Evolutionary conservation across 768 basidiomycete species (phyloP).

Genomic region (Suillus hirtellus): DNA sequence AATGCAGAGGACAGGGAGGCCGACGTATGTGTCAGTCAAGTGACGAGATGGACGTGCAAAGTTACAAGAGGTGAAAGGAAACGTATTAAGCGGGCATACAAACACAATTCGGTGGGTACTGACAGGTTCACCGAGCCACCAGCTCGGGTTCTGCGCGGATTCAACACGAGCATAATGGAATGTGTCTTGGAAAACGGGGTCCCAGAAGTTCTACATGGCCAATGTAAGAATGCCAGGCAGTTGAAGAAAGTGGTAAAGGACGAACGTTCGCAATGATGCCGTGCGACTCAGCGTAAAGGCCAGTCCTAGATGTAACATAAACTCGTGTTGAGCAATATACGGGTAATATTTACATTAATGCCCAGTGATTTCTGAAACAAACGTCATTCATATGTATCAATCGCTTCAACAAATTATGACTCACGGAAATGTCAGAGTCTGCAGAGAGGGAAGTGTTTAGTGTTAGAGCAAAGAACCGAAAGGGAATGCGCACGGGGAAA

Average conservation of each 20-base stretch:
- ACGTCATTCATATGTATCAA: slow-evolving; percentile 10
- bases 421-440: slow-evolving; percentile 91
- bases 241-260: not conserved
- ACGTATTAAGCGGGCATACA: not conserved
- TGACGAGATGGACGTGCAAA: not conserved
- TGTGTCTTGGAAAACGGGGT: slow-evolving; percentile 58
- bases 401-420: slow-evolving; percentile 28
- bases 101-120: slow-evolving; percentile 17
- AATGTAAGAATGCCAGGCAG: not conserved
- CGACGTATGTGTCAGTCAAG: not conserved
- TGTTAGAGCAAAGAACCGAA: not conserved
- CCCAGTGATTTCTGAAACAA: slow-evolving; percentile 78
- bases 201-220: slow-evolving; percentile 78
- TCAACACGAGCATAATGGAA: slow-evolving; percentile 72
- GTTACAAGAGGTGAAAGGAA: not conserved
- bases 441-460: slow-evolving; percentile 14
- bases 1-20: not conserved
- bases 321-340: slow-evolving; percentile 7
- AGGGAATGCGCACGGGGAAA: slow-evolving; percentile 65
- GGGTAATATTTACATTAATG: slow-evolving; percentile 59
- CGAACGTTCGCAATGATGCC: slow-evolving; percentile 88
- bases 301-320: slow-evolving; percentile 58
- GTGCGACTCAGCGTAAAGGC: slow-evolving; percentile 85
- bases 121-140: slow-evolving; percentile 93
- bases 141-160: slow-evolving; percentile 63